Percentiles rank a stretch among this genome's conserved stretches.
Conservation (phyloP, 192 early-diverging fungal genomes). For the Powellomyces hirtus region DNA sequence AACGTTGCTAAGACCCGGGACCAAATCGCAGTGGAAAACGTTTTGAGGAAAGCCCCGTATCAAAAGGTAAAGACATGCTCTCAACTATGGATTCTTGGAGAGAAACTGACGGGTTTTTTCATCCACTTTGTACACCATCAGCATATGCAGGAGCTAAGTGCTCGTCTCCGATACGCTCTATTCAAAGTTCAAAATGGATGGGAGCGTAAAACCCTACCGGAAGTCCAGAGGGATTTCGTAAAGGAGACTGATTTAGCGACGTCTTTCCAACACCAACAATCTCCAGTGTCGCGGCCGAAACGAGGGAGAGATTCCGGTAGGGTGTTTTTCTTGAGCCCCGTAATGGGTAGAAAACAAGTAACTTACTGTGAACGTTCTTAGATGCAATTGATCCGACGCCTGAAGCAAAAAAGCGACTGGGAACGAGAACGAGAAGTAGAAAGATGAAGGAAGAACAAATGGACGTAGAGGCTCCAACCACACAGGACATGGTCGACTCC, state of each 20-base stretch:
- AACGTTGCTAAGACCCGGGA: not conserved
- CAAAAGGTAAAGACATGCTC: conserved; percentile 12
- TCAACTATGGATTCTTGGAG: too few species aligned
- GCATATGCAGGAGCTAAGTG: not conserved
- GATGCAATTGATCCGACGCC: too few species aligned
- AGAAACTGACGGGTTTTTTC: too few species aligned
- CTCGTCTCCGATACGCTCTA: not conserved
- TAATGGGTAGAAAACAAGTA: not conserved
- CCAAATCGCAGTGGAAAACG: not conserved
- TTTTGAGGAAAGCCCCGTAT: conserved; percentile 15
- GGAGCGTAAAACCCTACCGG: not conserved
- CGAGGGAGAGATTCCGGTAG: not conserved
- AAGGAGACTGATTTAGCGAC: not conserved
- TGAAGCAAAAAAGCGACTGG: not conserved
- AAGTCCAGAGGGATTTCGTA: not conserved
- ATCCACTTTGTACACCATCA: not conserved
- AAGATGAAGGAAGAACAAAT: too few species aligned
- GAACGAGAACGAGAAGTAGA: not conserved
- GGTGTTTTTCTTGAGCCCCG: not conserved
- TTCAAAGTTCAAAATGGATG: conserved; percentile 11
- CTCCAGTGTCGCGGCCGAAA: not conserved
- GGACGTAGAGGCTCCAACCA: too few species aligned
- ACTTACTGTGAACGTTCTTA: too few species aligned
- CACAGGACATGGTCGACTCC: too few species aligned
- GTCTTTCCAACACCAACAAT: not conserved